phyloP scores from a whole-genome alignment of 768 basidiomycete species.

The Phaeotremella skinneri region DNA sequence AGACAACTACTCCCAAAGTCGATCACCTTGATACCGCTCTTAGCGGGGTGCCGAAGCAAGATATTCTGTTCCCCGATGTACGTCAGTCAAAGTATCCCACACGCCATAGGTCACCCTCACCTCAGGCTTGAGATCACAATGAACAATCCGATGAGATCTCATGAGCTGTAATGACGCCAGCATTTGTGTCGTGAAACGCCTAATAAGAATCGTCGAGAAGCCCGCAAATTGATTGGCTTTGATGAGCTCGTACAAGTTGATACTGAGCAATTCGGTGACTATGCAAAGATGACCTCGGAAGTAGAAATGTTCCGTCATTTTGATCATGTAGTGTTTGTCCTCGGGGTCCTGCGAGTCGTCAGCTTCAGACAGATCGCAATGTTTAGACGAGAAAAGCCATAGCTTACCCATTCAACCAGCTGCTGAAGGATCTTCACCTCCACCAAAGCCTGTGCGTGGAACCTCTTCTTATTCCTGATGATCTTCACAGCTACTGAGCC shows the following conservation, averaged over 20 bases:
- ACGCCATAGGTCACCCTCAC: conserved; percentile 54
- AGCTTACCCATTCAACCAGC: conserved; percentile 91
- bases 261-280: conserved; percentile 94
- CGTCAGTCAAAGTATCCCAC: not conserved
- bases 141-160: conserved; percentile 95
- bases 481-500: conserved; percentile 98
- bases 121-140: conserved; percentile 98
- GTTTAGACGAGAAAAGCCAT: not conserved
- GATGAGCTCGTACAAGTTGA: conserved; percentile 97
- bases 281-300: conserved; percentile 98
- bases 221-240: conserved; percentile 98
- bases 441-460: conserved; percentile 97
- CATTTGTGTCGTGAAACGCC: conserved; percentile 96
- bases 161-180: conserved; percentile 84
- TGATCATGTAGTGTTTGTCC: conserved; percentile 94
- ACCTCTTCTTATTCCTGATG: conserved; percentile 97
- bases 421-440: conserved; percentile 98
- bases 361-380: conserved; percentile 2
- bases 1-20: conserved; percentile 99
- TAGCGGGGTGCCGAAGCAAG: conserved; percentile 85
- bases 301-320: conserved; percentile 98
- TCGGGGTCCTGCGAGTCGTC: conserved; percentile 70
- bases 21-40: conserved; percentile 96
- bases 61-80: conserved; percentile 67
- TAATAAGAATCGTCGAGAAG: conserved; percentile 92